Evolutionary conservation across 73 alveolate genomes (phyloP).

Genomic region (Uronychia setigera): DNA sequence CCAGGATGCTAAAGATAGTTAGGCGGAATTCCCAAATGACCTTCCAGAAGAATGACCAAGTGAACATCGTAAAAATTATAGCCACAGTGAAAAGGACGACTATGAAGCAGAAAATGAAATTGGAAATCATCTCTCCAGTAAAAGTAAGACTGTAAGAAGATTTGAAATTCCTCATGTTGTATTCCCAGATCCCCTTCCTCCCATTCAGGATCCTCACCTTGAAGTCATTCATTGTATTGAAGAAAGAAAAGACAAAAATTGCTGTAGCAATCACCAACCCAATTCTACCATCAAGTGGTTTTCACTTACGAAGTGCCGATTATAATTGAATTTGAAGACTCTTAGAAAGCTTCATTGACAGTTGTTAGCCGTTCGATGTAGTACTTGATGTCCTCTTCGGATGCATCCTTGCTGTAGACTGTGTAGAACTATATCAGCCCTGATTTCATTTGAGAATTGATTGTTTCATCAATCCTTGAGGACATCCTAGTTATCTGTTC

Average conservation of each 20-base stretch:
- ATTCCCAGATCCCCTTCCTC: neutral
- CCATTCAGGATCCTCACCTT: neutral
- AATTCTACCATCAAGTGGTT: neutral
- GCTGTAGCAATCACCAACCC: neutral
- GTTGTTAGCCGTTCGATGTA: neutral
- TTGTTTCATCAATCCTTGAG: neutral
- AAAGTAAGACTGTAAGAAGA: neutral
- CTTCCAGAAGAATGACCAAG: neutral
- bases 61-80: neutral
- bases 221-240: neutral
- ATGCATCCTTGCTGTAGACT: neutral
- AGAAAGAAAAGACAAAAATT: neutral
- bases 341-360: neutral
- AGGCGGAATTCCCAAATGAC: neutral
- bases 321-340: neutral
- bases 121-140: conserved; percentile 1
- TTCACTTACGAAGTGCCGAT: neutral
- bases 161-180: neutral
- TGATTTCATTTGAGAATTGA: neutral
- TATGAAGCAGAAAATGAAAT: neutral
- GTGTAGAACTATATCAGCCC: neutral
- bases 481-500: neutral
- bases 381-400: neutral
- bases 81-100: neutral
- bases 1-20: neutral